Base-by-base conservation (phyloP, 495 filamentous ascomycete genomes). In the Thermothielavioides terrestris region DNA sequence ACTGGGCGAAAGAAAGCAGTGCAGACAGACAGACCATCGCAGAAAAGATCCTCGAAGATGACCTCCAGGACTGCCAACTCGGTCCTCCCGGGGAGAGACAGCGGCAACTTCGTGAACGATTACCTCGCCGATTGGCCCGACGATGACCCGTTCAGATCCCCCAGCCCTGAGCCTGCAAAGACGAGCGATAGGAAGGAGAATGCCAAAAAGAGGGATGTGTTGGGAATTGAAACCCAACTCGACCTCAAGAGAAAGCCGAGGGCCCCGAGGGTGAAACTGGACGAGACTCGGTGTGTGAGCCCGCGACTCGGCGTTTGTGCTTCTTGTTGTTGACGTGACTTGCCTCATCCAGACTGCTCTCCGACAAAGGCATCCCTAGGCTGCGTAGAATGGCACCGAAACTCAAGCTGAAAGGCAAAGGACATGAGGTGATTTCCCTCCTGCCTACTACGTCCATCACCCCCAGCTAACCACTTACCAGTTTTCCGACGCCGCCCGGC, bases 201-300 rank as follows among this genome's bases (percentile, higher is more conserved):
- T 50, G 42, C 61, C 48, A 62, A 74, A 50, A 54, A 66, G 50
- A 45, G 63, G 18, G 61, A 69, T 49, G 66, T 56, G 3, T 62
- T 94, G 18, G 89, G 88, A 7, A 79, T 95, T 37, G 91, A 97
- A 49, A 83, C 91, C 54, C 88, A 95, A 57, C 76, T 99, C 53
- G 84, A 85, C 54, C 72, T 95, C 8, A 77, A 74, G 5, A 91
- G 83, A 66, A 86, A 83, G 59, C 59, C 68, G 4, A 75, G 88
- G 55, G 78, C 71, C 17, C 85, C 87, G 6, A 70, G 78, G 45
- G 84, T 89, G 1, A 99, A 95, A 65, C 68, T 99, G 37, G 94
- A 98, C 60, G 89, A 94, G 54, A 62, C 68, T 34, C 77, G 84
- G 85, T 89, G 62, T 49, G 72, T 35, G 22, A n/a, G n/a, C n/a